Conservation (phyloP, 2,329 filamentous ascomycete species). For the Cercospora citrullina region DNA sequence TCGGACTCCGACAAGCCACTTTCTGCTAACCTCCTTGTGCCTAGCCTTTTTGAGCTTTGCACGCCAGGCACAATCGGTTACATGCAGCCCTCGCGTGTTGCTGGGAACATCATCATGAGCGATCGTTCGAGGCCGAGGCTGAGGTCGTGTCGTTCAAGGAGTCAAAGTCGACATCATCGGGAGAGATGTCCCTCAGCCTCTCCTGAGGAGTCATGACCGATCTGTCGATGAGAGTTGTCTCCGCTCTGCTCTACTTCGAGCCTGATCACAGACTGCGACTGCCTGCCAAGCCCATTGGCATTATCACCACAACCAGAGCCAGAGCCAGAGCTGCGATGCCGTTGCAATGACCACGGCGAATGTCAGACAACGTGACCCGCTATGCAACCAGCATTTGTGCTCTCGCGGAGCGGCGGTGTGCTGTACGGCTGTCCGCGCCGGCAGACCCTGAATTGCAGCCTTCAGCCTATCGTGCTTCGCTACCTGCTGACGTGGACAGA, state of each 20-base stretch:
- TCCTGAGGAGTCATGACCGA: not conserved
- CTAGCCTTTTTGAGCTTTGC: not conserved
- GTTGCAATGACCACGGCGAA: not conserved
- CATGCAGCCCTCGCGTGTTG: not conserved
- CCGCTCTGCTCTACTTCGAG: not conserved
- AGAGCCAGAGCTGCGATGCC: not conserved
- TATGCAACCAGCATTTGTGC: not conserved
- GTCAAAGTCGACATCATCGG: not conserved
- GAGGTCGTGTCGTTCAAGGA: not conserved
- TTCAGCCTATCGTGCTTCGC: not conserved
- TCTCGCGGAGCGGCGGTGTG: not conserved
- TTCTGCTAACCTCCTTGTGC: not conserved
- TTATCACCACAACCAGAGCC: not conserved
- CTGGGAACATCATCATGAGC: not conserved
- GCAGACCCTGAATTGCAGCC: not conserved
- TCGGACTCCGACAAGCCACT: not conserved
- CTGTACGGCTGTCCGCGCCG: constrained; percentile 2
- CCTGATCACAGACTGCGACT: not conserved
- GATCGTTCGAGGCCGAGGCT: not conserved
- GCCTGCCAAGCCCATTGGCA: not conserved
- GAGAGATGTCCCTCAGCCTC: not conserved
- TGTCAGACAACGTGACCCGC: not conserved
- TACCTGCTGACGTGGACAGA: not conserved
- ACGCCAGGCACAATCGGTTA: not conserved
- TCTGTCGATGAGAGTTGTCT: not conserved